Conservation (phyloP, 768 basidiomycete species). For the Phlebiopsis flavidoalba region DNA sequence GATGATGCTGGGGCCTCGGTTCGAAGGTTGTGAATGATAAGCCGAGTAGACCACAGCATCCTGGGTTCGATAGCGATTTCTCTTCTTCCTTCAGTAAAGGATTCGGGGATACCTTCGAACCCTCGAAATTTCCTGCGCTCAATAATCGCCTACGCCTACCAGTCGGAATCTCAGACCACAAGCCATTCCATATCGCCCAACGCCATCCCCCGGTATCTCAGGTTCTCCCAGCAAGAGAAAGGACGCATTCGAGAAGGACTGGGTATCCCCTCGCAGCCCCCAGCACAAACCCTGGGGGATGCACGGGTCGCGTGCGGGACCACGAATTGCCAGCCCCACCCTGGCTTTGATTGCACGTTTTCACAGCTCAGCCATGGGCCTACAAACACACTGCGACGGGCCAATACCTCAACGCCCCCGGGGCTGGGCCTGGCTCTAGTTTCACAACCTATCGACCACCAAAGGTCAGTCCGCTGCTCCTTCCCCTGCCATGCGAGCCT, state of each 20-base stretch:
- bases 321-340: too few species aligned
- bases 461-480: slow-evolving; percentile 20
- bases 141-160: neutral
- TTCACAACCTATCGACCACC: slow-evolving; percentile 24
- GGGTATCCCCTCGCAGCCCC: slow-evolving; percentile 44
- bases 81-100: slow-evolving; percentile 18
- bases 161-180: slow-evolving; percentile 3
- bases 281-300: slow-evolving; percentile 69
- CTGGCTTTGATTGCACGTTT: too few species aligned
- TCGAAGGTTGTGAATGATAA: slow-evolving; percentile 10
- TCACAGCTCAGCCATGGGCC: slow-evolving; percentile 28
- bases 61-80: slow-evolving; percentile 23
- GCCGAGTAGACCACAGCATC: neutral
- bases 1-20: slow-evolving; percentile 26
- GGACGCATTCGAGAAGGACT: slow-evolving; percentile 82
- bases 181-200: slow-evolving; percentile 18
- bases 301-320: slow-evolving; percentile 66
- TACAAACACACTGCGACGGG: neutral
- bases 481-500: slow-evolving; percentile 16
- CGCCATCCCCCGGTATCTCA: slow-evolving; percentile 9
- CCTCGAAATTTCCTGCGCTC: slow-evolving; percentile 13
- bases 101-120: slow-evolving; percentile 63
- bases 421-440: slow-evolving; percentile 16
- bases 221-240: slow-evolving; percentile 28
- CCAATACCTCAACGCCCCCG: slow-evolving; percentile 9